Base-by-base conservation (phyloP, 2,329 filamentous ascomycete species). In the Plenodomus lindquistii region DNA sequence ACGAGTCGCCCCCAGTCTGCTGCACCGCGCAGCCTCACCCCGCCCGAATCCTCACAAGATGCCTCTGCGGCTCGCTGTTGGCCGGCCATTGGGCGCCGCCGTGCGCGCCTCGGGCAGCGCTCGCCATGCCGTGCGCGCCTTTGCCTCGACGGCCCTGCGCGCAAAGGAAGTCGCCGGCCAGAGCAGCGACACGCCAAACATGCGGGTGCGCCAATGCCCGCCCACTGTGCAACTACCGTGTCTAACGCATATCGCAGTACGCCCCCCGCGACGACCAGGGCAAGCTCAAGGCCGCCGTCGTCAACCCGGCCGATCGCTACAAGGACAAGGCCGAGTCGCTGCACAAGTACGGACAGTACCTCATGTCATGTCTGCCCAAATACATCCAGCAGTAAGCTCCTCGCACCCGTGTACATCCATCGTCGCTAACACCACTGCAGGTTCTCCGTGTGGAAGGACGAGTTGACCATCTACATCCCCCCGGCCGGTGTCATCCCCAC, bases 361-460 rank as follows among this genome's bases (percentile, higher is more conserved):
- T 99, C 68, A 93, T 99, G 85, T 92, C 91, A 62, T 96, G 90
- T 75, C 77, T 99, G 69, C 95, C 94, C 66, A 97, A 97, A 81
- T 97, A 96, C 77, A 85, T 99, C 66, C 95, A 99, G 79, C 94
- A 99, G 78, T 79, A 69, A 27, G 73, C 39, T n/a, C 19, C 9
- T 15, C 34, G 15, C 6, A 15, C 11, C 27, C 11, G 10, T 31
- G 6, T 31, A 15, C 11, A n/a, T 15, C 27, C 6, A 31, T 4
- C 9, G 4, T 31, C 27, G 9, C 27, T 31, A 31, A 31, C 11
- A 31, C 2, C 9, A n/a, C 15, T 8, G 2, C 52, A 78, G 76
- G 48, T 97, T 97, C 79, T 96, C 92, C 11, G 93, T 99, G 46
- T 99, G 94, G 94, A 99, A 99, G 79, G 94, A 99, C 72, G 94